A percentile compares a stretch with the other conserved stretches of the same genome.
phyloP scores from a whole-genome alignment of 2,329 filamentous ascomycete species.

The Alternaria sp. region DNA sequence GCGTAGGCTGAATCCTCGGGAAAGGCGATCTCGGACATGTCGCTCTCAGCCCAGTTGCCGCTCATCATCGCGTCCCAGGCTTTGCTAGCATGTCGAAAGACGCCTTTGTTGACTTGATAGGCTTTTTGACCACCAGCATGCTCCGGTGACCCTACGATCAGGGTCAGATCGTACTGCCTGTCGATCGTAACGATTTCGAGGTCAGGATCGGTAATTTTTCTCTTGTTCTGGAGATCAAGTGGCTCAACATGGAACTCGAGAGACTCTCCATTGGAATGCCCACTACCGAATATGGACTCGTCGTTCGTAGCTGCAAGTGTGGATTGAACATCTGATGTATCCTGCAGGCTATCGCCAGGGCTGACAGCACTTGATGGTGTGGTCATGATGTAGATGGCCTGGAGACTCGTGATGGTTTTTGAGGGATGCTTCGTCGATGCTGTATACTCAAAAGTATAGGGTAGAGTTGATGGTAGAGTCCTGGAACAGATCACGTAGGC shows the following conservation, averaged over 20 bases:
- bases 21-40: neutral
- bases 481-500: neutral
- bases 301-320: neutral
- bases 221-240: neutral
- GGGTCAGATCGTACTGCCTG: neutral
- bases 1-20: neutral
- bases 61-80: neutral
- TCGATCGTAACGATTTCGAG: neutral
- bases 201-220: neutral
- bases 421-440: neutral
- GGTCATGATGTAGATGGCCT: neutral
- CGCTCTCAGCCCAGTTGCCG: neutral
- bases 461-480: neutral
- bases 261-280: neutral
- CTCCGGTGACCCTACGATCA: neutral
- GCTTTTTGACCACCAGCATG: neutral
- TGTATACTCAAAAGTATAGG: neutral
- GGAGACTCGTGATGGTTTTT: neutral
- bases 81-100: neutral
- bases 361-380: neutral
- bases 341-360: neutral
- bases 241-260: neutral
- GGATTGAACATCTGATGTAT: neutral
- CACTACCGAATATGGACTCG: neutral
- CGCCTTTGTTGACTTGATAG: neutral